Conservation (phyloP, 768 basidiomycete genomes). For the Termitomyces sp. region DNA sequence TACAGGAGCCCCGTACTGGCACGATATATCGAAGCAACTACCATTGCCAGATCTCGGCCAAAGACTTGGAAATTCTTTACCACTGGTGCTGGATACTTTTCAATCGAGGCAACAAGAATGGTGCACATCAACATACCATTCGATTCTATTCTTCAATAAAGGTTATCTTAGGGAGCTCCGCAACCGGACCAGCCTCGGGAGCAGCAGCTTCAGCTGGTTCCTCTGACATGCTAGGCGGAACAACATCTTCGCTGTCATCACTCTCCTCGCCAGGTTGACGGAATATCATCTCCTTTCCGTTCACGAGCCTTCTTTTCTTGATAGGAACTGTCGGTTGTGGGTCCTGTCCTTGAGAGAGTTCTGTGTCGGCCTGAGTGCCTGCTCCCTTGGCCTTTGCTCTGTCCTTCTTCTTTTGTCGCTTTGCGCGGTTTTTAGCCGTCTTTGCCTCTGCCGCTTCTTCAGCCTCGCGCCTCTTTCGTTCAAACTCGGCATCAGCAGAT, state of each 20-base stretch:
- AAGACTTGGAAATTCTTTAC: neutral
- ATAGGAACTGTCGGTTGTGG: slow-evolving; percentile 36
- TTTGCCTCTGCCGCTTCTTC: slow-evolving; percentile 76
- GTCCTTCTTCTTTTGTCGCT: slow-evolving; percentile 89
- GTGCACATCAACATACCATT: neutral
- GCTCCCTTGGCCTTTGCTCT: slow-evolving; percentile 43
- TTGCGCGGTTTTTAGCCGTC: slow-evolving; percentile 93
- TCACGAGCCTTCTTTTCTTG: slow-evolving; percentile 81
- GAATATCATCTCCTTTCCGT: slow-evolving; percentile 64
- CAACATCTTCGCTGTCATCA: slow-evolving; percentile 22
- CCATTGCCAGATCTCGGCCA: neutral
- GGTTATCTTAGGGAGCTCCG: slow-evolving; percentile 5
- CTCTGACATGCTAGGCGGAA: neutral
- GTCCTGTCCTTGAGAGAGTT: slow-evolving; percentile 5
- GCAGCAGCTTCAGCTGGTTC: neutral
- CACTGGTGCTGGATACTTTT: neutral
- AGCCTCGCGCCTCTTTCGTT: slow-evolving; percentile 62
- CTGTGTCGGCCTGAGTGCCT: slow-evolving; percentile 19
- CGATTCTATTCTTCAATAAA: slow-evolving; percentile 4
- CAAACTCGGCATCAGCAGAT: slow-evolving; percentile 65
- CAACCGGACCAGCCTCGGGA: neutral
- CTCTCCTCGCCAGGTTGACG: slow-evolving; percentile 38
- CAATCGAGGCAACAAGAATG: neutral
- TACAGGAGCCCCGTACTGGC: neutral
- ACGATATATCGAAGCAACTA: neutral